Percentiles rank a stretch among this genome's conserved stretches.
These are phyloP conservation scores for Noccaea bulbosa DNA, from an alignment of 345 rosid genomes.

Conservation along the genomic window DNA sequence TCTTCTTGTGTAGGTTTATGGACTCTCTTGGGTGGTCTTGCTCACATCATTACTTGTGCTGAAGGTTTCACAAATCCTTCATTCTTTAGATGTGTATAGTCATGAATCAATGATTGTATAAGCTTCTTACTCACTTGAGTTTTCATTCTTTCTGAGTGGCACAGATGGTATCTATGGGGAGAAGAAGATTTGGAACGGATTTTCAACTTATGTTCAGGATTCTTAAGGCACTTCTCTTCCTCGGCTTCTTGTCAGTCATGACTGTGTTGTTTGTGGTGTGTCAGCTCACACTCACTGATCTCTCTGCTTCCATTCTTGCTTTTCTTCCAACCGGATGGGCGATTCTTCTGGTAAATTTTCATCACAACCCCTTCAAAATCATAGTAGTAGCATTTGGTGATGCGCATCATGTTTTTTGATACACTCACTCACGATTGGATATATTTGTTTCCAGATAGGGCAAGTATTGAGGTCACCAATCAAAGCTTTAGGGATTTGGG, in stretches of 20 bases:
- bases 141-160: constrained; percentile 1
- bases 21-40: constrained; percentile 86
- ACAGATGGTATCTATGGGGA: constrained; percentile 91
- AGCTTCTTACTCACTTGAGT: not conserved
- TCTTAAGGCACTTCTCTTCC: constrained; percentile 90
- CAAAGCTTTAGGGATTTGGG: constrained; percentile 67
- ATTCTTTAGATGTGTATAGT: constrained; percentile 2
- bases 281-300: constrained; percentile 65
- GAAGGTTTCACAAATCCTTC: constrained; percentile 58
- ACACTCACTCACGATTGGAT: not conserved
- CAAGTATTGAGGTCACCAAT: constrained; percentile 64
- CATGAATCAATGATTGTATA: constrained; percentile 4
- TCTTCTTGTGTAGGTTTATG: constrained; percentile 67
- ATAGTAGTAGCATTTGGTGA: not conserved
- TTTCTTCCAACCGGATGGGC: constrained; percentile 96
- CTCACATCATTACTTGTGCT: constrained; percentile 63
- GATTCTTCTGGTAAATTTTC: constrained; percentile 66
- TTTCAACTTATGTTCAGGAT: constrained; percentile 93
- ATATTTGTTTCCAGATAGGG: constrained; percentile 52
- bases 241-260: constrained; percentile 83
- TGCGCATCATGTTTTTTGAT: not conserved
- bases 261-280: constrained; percentile 72
- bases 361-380: constrained; percentile 1
- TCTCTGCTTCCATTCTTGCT: constrained; percentile 76
- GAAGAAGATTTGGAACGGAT: constrained; percentile 74